Percentiles rank a stretch among this genome's conserved stretches.
These are phyloP conservation scores for Fusarium sp. DNA, from an alignment of 2,329 filamentous ascomycete species.

Conservation along the genomic window DNA sequence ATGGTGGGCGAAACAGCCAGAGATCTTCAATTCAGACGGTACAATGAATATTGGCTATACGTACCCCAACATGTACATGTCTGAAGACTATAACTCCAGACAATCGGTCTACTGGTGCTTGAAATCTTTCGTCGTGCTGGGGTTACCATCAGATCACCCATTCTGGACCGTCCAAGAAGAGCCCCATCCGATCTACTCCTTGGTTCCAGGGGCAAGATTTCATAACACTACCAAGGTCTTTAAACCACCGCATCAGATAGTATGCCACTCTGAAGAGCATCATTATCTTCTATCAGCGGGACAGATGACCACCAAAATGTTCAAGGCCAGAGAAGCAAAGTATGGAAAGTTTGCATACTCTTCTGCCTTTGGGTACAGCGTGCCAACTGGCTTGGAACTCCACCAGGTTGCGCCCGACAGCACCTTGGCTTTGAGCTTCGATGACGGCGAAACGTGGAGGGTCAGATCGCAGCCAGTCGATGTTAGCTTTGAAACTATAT, in stretches of 20 bases:
- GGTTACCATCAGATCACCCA: slow-evolving; percentile 49
- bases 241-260: slow-evolving; percentile 55
- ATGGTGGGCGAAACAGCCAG: slow-evolving; percentile 58
- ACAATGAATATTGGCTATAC: slow-evolving; percentile 59
- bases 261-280: slow-evolving; percentile 55
- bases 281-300: slow-evolving; percentile 57
- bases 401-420: slow-evolving; percentile 51
- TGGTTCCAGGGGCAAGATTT: neutral
- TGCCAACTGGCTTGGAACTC: slow-evolving; percentile 51
- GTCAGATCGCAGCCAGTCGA: slow-evolving; percentile 43
- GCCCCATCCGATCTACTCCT: slow-evolving; percentile 30
- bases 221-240: neutral
- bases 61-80: slow-evolving; percentile 57
- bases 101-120: slow-evolving; percentile 67
- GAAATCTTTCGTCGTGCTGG: slow-evolving; percentile 60
- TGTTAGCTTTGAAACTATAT: neutral
- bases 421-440: slow-evolving; percentile 44
- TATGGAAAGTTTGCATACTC: slow-evolving; percentile 63
- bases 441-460: slow-evolving; percentile 47
- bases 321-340: slow-evolving; percentile 57
- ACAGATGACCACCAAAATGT: slow-evolving; percentile 52
- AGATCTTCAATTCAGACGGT: slow-evolving; percentile 62
- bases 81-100: slow-evolving; percentile 67
- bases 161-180: slow-evolving; percentile 61
- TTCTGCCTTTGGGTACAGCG: slow-evolving; percentile 58